Evolutionary conservation across 2,329 filamentous ascomycete genomes (phyloP), one percentile per base, ranked within the genome.

Genomic region (Fusarium heterosporum): DNA sequence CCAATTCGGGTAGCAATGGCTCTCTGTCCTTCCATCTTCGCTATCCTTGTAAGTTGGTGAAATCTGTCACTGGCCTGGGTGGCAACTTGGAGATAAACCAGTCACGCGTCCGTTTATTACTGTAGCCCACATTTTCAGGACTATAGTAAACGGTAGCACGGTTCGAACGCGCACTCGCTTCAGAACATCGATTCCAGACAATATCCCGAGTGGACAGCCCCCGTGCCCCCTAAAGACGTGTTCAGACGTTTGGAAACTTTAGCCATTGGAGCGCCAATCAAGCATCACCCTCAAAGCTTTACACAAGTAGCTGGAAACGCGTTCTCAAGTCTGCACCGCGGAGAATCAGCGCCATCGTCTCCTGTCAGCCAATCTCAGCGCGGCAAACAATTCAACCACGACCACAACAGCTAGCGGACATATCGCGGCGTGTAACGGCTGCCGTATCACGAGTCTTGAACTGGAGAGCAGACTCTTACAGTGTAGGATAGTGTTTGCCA

Each of bases 301-400:
- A 22, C 28, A 22, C 17, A 41, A 43, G 36, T 38, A 29, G 26
- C n/a, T 32, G 14, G 26, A 29, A 42, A 42, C 28, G 25, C 43
- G 47, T 22, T 34, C 49, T 42, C 42, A 65, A 61, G 62, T 49
- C 26, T 54, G 60, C 60, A 32, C 48, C 60, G 50, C 34, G 25
- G 48, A 52, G 41, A 49, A 52, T 51, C 50, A 41, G 39, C 55
- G 50, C 60, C 64, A 41, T 53, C 60, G 11, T 34, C 52, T 64
- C 59, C 52, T 59, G 61, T 66, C 64, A 53, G 55, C 61, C 64
- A 68, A 68, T 68, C 64, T 68, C 64, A 60, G 41, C 49, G 34
- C 47, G 36, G 25, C 64, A 49, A 47, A 28, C 36, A 60, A 48
- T 39, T 16, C 46, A 52, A 53, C 48, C 47, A 42, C 42, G 60